phyloP scores from a whole-genome alignment of 2,329 filamentous ascomycete species.

The Penicillium brasilianum region DNA sequence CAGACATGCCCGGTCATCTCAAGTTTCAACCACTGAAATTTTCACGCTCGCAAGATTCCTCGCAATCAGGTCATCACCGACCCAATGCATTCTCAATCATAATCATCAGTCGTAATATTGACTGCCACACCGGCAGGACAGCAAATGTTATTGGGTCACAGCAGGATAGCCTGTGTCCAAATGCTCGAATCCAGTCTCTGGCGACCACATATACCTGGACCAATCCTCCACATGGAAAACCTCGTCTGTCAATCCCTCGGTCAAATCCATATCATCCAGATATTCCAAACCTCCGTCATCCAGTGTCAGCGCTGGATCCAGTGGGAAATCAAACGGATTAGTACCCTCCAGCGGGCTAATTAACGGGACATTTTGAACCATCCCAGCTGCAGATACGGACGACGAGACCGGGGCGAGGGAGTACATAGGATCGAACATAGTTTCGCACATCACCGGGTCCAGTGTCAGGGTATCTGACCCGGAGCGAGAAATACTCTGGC shows the following conservation, averaged over 20 bases:
- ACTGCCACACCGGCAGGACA: constrained; percentile 14
- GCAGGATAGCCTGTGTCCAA: constrained; percentile 29
- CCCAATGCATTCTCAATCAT: constrained; percentile 12
- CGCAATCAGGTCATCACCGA: neutral
- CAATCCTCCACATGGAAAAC: constrained; percentile 32
- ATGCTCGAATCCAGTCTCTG: constrained; percentile 33
- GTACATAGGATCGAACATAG: constrained; percentile 28
- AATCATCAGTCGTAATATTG: constrained; percentile 25
- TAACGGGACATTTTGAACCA: constrained; percentile 20
- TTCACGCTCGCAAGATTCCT: neutral
- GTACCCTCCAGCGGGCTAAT: constrained; percentile 26
- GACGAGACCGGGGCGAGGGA: constrained; percentile 20
- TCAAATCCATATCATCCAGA: constrained; percentile 28
- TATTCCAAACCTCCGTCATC: constrained; percentile 18
- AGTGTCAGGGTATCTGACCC: constrained; percentile 16
- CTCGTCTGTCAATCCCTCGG: constrained; percentile 26
- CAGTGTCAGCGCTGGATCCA: constrained; percentile 25
- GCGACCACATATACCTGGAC: constrained; percentile 34
- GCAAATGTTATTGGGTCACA: constrained; percentile 27
- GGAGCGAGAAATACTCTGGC: constrained; percentile 10
- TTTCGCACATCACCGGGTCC: constrained; percentile 16
- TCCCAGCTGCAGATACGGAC: constrained; percentile 9
- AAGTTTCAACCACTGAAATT: too few species aligned
- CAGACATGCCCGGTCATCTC: neutral
- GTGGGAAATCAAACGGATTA: constrained; percentile 30